A percentile compares a stretch with the other conserved stretches of the same genome.
These are phyloP conservation scores for Aspergillus felis DNA, from an alignment of 2,329 filamentous ascomycete species.

Conservation along the genomic window DNA sequence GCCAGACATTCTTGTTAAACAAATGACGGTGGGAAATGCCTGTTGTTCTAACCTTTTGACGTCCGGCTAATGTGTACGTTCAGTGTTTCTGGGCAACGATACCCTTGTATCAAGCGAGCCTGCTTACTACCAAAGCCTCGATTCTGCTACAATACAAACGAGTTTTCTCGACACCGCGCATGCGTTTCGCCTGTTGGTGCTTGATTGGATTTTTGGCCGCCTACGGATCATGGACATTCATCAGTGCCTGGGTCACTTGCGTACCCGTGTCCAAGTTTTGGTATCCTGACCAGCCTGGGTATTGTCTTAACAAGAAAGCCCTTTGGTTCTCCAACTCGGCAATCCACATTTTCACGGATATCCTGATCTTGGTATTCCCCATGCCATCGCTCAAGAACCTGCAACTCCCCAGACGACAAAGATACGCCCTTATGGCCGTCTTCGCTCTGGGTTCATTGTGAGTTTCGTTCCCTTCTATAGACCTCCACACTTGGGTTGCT, in stretches of 20 bases:
- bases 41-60: neutral
- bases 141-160: conserved; percentile 35
- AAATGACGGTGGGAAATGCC: conserved; percentile 23
- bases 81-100: conserved; percentile 32
- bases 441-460: conserved; percentile 44
- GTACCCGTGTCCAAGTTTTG: conserved; percentile 29
- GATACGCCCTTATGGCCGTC: conserved; percentile 37
- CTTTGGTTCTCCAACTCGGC: conserved; percentile 44
- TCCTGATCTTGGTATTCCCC: conserved; percentile 39
- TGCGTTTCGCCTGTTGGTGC: conserved; percentile 29
- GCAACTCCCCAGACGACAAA: conserved; percentile 38
- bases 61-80: neutral
- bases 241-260: conserved; percentile 31
- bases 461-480: conserved; percentile 8
- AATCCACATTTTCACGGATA: conserved; percentile 42
- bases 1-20: conserved; percentile 10
- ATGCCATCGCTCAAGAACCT: conserved; percentile 41
- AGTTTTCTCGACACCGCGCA: conserved; percentile 28
- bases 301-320: conserved; percentile 36
- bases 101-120: conserved; percentile 31
- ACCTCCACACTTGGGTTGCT: conserved; percentile 3
- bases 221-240: conserved; percentile 29
- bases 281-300: conserved; percentile 20
- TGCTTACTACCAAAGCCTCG: conserved; percentile 33
- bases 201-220: conserved; percentile 32